phyloP scores from a whole-genome alignment of 192 early-diverging fungal species.

The Umbelopsis sp. region DNA sequence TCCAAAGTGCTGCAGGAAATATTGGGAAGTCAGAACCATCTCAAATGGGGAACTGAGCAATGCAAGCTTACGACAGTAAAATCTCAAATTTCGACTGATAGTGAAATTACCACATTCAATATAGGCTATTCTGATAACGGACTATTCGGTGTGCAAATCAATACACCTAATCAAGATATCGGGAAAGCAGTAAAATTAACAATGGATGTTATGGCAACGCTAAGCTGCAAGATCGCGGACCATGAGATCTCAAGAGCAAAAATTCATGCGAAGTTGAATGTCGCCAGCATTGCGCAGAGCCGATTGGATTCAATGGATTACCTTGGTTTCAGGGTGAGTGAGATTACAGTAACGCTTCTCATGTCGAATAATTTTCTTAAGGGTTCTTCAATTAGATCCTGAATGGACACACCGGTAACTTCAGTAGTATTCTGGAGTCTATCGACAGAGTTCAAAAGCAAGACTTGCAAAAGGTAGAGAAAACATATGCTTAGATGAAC shows the following conservation, averaged over 20 bases:
- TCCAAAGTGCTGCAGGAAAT: not conserved
- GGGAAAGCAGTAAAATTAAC: not conserved
- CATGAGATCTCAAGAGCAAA: not conserved
- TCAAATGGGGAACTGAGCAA: not conserved
- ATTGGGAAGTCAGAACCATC: not conserved
- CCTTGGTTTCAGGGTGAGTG: not conserved
- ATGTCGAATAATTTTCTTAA: not conserved
- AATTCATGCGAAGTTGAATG: not conserved
- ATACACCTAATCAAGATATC: not conserved
- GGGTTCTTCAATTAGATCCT: not conserved
- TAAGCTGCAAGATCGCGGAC: not conserved
- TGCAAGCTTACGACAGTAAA: not conserved
- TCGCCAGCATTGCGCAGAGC: not conserved
- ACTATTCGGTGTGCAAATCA: not conserved
- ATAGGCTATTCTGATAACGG: not conserved
- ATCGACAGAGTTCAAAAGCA: not conserved
- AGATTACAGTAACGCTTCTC: too few relatives aligned
- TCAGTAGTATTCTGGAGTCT: not conserved
- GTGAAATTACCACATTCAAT: not conserved
- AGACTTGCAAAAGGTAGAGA: not conserved
- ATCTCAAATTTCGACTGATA: not conserved
- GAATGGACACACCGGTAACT: not conserved
- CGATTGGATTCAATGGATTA: slow-evolving; percentile 4
- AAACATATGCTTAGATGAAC: not conserved
- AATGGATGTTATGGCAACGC: not conserved